Percentiles rank a stretch among this genome's conserved stretches.
phyloP scores from a whole-genome alignment of 2,329 filamentous ascomycete species.

The Colletotrichum theobromicola region DNA sequence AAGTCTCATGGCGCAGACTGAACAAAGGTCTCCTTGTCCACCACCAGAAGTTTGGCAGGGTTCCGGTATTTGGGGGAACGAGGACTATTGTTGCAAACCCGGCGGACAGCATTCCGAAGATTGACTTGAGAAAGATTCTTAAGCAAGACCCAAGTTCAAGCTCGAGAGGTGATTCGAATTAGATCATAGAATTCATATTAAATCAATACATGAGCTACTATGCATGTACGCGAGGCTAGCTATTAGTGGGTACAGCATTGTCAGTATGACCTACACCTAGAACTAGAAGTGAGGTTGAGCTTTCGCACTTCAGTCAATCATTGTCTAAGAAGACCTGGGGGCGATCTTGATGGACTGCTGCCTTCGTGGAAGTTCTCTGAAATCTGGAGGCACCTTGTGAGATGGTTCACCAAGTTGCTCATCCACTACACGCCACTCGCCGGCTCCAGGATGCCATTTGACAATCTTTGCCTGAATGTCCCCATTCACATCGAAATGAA shows the following conservation, averaged over 20 bases:
- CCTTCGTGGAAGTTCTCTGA: background rate
- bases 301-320: background rate
- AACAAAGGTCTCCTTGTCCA: background rate
- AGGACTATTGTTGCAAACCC: background rate
- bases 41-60: background rate
- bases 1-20: background rate
- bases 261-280: too few relatives aligned
- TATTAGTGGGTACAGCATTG: background rate
- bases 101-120: background rate
- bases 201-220: background rate
- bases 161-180: background rate
- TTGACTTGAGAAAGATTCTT: background rate
- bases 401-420: background rate
- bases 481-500: constrained; percentile 39
- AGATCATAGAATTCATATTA: background rate
- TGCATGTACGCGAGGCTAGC: background rate
- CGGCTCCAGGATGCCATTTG: background rate
- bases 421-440: background rate
- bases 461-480: background rate
- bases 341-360: background rate
- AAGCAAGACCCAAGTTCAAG: background rate
- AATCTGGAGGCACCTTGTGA: background rate
- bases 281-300: background rate
- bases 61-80: background rate
- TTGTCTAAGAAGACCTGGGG: background rate